Evolutionary conservation across 78 protist species (phyloP), one percentile per base, ranked within the genome.

Genomic region (Anaeramoeba ignava): DNA sequence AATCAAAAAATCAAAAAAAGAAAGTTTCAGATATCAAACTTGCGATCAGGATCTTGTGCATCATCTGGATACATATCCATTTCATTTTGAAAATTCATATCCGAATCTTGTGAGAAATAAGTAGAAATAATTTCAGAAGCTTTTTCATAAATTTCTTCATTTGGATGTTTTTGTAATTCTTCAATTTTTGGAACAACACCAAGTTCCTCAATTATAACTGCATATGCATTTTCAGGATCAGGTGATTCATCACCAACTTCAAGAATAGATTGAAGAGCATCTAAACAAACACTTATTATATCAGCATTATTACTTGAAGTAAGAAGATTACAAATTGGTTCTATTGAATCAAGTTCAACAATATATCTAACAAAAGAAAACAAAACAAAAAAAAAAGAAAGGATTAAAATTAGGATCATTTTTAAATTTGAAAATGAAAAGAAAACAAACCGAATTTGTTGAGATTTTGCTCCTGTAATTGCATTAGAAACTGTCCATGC

Each of bases 401-500:
- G 94, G 33, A 41, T 68, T 37, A 39, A 39, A 0, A 91, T n/a
- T 41, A 85, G 33, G 78, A 67, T 67, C n/a, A n/a, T n/a, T n/a
- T n/a, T n/a, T n/a, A n/a, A n/a, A n/a, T n/a, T n/a, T n/a, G n/a
- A n/a, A n/a, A n/a, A n/a, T n/a, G n/a, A n/a, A n/a, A n/a, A n/a
- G n/a, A n/a, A n/a, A n/a, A n/a, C n/a, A 67, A 73, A 87, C 33
- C 82, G 0, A 68, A 96, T 85, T 84, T 96, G 97, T 80, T 86
- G 86, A n/a, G 73, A 80, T 0, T 88, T 42, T 79, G 98, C 98
- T 33, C 97, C 96, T 1, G 87, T 41, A 3, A 94, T 89, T 1
- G 95, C 97, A 85, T 97, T 97, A 81, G 95, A 86, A 68, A 97
- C 87, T 39, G 98, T 96, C 99, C 99, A 97, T 3, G 95, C 91